A percentile compares a stretch with the other conserved stretches of the same genome.
These are phyloP conservation scores for Pythium angustatum DNA, from an alignment of 352 stramenopile species.

Conservation along the genomic window DNA sequence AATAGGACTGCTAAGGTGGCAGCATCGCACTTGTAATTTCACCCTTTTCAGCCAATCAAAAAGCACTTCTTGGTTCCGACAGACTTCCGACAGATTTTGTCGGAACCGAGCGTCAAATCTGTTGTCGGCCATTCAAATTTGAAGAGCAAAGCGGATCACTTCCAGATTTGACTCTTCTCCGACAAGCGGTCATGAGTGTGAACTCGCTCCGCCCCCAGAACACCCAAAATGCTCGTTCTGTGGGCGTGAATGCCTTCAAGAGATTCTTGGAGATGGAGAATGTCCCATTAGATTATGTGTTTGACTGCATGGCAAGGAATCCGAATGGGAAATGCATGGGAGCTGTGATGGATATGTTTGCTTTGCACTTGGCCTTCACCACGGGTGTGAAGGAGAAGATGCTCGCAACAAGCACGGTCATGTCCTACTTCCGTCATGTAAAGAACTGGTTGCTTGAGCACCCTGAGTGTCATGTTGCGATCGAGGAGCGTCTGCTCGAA, in stretches of 20 bases:
- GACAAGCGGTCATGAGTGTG: constrained; percentile 7
- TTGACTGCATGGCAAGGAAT: constrained; percentile 16
- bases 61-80: background rate
- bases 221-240: constrained; percentile 10
- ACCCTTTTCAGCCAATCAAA: background rate
- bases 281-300: background rate
- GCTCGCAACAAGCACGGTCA: constrained; percentile 7
- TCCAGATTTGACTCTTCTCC: constrained; percentile 3
- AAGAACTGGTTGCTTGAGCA: constrained; percentile 14
- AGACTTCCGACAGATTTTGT: constrained; percentile 18
- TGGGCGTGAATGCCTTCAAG: constrained; percentile 11
- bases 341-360: constrained; percentile 11
- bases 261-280: constrained; percentile 2
- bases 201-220: constrained; percentile 5
- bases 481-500: background rate
- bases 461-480: background rate
- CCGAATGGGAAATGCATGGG: constrained; percentile 7
- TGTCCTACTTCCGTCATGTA: constrained; percentile 14
- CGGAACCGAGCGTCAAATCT: constrained; percentile 6
- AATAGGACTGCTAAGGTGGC: background rate
- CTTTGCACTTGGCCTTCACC: constrained; percentile 11
- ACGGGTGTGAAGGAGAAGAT: constrained; percentile 13
- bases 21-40: background rate
- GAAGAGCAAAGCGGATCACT: background rate
- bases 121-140: background rate